These are phyloP conservation scores for Musa balbisiana DNA, from an alignment of 202 grass and related monocot genomes.

Conservation along the genomic window DNA sequence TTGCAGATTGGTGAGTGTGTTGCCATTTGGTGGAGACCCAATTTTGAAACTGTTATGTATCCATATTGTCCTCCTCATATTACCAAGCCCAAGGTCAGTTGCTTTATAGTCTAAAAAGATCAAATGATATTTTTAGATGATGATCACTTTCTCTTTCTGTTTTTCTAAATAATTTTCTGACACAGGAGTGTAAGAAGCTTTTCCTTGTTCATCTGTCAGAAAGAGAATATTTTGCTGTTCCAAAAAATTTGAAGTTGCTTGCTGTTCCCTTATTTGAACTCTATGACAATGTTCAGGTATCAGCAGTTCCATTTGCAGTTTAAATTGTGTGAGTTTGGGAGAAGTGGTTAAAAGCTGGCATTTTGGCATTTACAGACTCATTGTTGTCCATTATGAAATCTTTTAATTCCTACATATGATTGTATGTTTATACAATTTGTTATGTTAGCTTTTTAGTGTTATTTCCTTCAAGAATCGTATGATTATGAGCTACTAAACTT, in stretches of 20 bases:
- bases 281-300: constrained; percentile 92
- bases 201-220: constrained; percentile 89
- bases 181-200: constrained; percentile 96
- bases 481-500: too few species aligned
- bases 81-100: constrained; percentile 79
- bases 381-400: too few species aligned
- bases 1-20: constrained; percentile 91
- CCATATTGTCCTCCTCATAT: constrained; percentile 97
- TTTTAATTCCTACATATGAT: too few species aligned
- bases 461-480: too few species aligned
- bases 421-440: too few species aligned
- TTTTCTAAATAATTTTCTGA: constrained; percentile 15
- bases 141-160: neutral
- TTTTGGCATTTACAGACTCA: neutral
- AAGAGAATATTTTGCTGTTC: constrained; percentile 94
- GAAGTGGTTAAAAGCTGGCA: neutral
- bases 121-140: neutral
- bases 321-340: neutral
- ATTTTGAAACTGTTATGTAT: constrained; percentile 97
- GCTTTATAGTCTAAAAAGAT: neutral
- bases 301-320: neutral
- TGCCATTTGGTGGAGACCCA: constrained; percentile 95
- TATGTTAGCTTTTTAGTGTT: too few species aligned
- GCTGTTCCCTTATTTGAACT: constrained; percentile 95
- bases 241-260: constrained; percentile 90